Base-by-base conservation (phyloP, 1,284 basidiomycete species). In the Omphalotus olearius region DNA sequence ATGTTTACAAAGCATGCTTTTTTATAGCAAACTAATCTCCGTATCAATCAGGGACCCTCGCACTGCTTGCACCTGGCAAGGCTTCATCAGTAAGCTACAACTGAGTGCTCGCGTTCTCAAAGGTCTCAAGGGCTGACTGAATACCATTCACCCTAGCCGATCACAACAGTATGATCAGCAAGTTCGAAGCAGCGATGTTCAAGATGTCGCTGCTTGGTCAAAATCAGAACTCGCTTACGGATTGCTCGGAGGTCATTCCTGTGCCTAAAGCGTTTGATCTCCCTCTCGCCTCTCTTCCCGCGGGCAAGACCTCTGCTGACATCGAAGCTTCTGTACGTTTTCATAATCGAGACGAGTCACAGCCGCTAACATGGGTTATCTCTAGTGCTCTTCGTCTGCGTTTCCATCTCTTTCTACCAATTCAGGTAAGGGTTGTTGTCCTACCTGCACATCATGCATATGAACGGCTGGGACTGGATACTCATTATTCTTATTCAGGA, bases 31-130 rank as follows among this genome's bases (percentile, higher is more conserved):
- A 4, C 30, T 13, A 2, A 33, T 33, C 13, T 13, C 9, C 30
- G 30, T 2, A 13, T 7, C 9, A 33, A 33, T 33, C 30, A 33
- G 30, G 30, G 30, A 33, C 13, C 30, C 30, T 33, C 30, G 43
- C 16, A 45, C 43, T 6, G 20, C 43, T 28, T 45, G 43, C 26
- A 30, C 26, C 9, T 45, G 43, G 43, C 43, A 45, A 45, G 26
- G 25, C 2, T 45, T 45, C 25, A 30, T 45, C 43, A 30, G 66
- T 68, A 51, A 49, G 64, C 55, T 11, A 11, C 10, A 13, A 39
- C 14, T n/a, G 13, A n/a, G n/a, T n/a, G n/a, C n/a, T n/a, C n/a
- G n/a, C n/a, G n/a, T n/a, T 30, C 25, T 2, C 33, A 17, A 47
- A 50, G 38, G 61, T 65, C 49, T 51, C 2, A 10, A 13, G 30